Percentiles rank a stretch among this genome's conserved stretches.
Conservation (phyloP, 106 monocot genomes). For the Iris macrosiphon region DNA sequence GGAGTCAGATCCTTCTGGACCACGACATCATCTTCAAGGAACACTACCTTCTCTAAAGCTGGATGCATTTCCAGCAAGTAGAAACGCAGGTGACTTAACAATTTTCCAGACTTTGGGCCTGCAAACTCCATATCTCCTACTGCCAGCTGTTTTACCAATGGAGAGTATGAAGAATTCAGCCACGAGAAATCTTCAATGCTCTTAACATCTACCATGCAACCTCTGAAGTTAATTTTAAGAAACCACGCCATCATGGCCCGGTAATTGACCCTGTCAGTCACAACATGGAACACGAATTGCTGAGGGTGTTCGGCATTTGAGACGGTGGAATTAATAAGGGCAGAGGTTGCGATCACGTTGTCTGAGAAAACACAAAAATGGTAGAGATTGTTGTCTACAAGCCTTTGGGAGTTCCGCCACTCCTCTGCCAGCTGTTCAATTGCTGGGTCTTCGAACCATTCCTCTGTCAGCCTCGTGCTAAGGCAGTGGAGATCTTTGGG, state of each 20-base stretch:
- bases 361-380: constrained; percentile 69
- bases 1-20: constrained; percentile 62
- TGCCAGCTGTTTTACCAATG: constrained; percentile 22
- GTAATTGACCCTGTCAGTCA: constrained; percentile 42
- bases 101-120: constrained; percentile 7
- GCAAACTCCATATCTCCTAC: constrained; percentile 10
- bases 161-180: constrained; percentile 52
- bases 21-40: constrained; percentile 68
- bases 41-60: constrained; percentile 48
- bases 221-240: constrained; percentile 31
- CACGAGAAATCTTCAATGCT: constrained; percentile 43
- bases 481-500: constrained; percentile 51
- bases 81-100: constrained; percentile 47
- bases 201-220: constrained; percentile 30
- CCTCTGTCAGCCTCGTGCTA: constrained; percentile 33
- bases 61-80: constrained; percentile 56
- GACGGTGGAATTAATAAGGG: constrained; percentile 56
- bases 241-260: constrained; percentile 56
- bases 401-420: constrained; percentile 26
- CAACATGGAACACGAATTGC: constrained; percentile 60
- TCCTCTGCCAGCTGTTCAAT: constrained; percentile 31
- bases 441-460: constrained; percentile 29
- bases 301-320: constrained; percentile 54
- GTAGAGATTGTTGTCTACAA: constrained; percentile 54
- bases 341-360: constrained; percentile 59